These are phyloP conservation scores for Coprinopsis marcescibilis DNA, from an alignment of 768 basidiomycete species.

Conservation along the genomic window DNA sequence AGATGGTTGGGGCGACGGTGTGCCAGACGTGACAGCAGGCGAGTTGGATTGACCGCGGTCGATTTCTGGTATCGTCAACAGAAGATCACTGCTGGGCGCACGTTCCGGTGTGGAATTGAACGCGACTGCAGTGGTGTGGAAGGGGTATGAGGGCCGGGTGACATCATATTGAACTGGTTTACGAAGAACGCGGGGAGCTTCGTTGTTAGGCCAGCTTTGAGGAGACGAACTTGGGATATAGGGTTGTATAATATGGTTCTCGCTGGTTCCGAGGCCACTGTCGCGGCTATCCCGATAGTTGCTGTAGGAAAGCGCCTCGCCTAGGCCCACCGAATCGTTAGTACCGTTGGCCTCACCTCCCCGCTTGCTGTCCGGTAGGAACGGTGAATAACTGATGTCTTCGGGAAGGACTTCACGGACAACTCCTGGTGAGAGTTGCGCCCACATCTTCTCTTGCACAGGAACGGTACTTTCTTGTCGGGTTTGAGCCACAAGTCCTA, in stretches of 20 bases:
- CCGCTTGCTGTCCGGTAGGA: conserved; percentile 19
- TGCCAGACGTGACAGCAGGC: conserved; percentile 14
- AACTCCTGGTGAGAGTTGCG: conserved; percentile 37
- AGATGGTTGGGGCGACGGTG: conserved; percentile 32
- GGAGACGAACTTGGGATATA: conserved; percentile 6
- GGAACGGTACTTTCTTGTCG: conserved; percentile 35
- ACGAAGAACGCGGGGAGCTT: conserved; percentile 17
- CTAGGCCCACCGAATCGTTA: conserved; percentile 50
- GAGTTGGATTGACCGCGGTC: conserved; percentile 11
- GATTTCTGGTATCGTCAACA: conserved; percentile 8
- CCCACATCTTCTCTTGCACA: conserved; percentile 46
- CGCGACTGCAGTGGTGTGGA: conserved; percentile 7
- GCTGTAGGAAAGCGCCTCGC: conserved; percentile 54
- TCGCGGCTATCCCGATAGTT: conserved; percentile 27
- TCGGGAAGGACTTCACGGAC: conserved; percentile 39
- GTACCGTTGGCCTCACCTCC: conserved; percentile 5
- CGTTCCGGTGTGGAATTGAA: too few relatives aligned
- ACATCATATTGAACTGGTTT: conserved; percentile 33
- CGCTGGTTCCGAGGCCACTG: conserved; percentile 45
- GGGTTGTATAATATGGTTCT: conserved; percentile 25
- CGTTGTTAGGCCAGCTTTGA: conserved; percentile 1
- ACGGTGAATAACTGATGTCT: conserved; percentile 45
- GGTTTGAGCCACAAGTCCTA: conserved; percentile 25
- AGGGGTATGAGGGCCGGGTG: conserved; percentile 22
- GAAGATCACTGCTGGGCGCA: not conserved